Evolutionary conservation across 257 asterid genomes (phyloP).

Genomic region (Scutellaria barbata): DNA sequence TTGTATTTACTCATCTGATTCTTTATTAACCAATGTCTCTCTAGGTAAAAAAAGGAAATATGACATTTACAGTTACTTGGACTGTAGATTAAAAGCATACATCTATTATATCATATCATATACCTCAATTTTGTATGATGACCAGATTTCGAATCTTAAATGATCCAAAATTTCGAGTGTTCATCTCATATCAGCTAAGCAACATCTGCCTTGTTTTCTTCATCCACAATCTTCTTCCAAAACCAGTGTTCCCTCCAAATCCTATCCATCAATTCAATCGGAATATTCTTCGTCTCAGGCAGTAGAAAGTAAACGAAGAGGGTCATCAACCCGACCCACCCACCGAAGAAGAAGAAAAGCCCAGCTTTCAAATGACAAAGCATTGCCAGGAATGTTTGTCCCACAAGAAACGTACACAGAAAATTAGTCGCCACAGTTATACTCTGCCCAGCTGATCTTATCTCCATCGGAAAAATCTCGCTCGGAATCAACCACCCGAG

Average conservation of each 20-base stretch:
- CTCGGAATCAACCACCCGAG: constrained; percentile 57
- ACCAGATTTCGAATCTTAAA: too few relatives aligned
- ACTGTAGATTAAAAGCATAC: too few relatives aligned
- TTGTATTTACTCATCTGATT: too few relatives aligned
- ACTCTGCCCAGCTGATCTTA: constrained; percentile 62
- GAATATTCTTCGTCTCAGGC: constrained; percentile 59
- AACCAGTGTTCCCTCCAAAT: constrained; percentile 56
- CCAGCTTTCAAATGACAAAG: constrained; percentile 56
- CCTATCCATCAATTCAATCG: constrained; percentile 51
- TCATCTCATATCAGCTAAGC: too few relatives aligned
- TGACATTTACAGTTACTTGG: too few relatives aligned
- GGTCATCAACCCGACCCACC: constrained; percentile 58
- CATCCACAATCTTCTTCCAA: constrained; percentile 46
- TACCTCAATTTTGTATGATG: too few relatives aligned
- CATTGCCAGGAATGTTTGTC: constrained; percentile 54
- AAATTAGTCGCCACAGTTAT: constrained; percentile 45
- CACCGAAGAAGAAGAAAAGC: constrained; percentile 56
- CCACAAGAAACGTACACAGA: constrained; percentile 46
- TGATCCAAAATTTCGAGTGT: too few relatives aligned
- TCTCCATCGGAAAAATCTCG: constrained; percentile 59
- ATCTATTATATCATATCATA: too few relatives aligned
- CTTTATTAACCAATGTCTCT: too few relatives aligned
- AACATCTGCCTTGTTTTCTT: background rate
- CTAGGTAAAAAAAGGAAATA: too few relatives aligned
- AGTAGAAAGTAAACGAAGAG: constrained; percentile 38